Evolutionary conservation across 495 filamentous ascomycete genomes (phyloP).

Genomic region (Trichocladium uniseriatum): DNA sequence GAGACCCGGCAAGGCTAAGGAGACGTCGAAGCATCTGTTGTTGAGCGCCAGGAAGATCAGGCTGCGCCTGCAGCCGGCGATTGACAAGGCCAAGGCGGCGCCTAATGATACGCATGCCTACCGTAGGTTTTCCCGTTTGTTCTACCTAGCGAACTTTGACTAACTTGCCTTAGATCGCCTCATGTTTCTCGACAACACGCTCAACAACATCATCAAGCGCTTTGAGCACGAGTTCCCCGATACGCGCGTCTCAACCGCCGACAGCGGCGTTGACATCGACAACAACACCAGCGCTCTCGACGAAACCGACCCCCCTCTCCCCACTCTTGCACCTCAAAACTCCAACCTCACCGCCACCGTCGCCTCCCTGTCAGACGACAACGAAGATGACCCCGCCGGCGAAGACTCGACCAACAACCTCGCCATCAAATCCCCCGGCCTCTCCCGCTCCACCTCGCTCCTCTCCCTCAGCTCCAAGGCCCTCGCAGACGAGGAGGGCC

Average conservation of each 20-base stretch:
- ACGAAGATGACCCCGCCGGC: slow-evolving; percentile 26
- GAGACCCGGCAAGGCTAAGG: slow-evolving; percentile 58
- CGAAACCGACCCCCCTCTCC: slow-evolving; percentile 9
- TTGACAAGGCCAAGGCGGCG: slow-evolving; percentile 57
- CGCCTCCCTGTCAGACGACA: slow-evolving; percentile 20
- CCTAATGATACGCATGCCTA: slow-evolving; percentile 55
- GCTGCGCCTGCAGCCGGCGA: slow-evolving; percentile 69
- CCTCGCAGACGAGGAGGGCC: slow-evolving; percentile 80
- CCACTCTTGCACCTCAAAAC: background rate
- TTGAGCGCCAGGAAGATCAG: slow-evolving; percentile 81
- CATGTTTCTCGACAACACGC: slow-evolving; percentile 80
- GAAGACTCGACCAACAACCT: too few species aligned
- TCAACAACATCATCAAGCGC: slow-evolving; percentile 82
- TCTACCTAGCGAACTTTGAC: too few species aligned
- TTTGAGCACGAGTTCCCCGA: slow-evolving; percentile 97
- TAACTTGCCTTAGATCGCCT: too few species aligned
- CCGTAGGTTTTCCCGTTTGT: too few species aligned
- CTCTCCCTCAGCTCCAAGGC: slow-evolving; percentile 71
- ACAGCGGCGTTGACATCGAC: slow-evolving; percentile 12
- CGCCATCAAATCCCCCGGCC: slow-evolving; percentile 24
- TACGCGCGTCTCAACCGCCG: slow-evolving; percentile 46
- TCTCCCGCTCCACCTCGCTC: slow-evolving; percentile 65
- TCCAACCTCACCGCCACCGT: background rate
- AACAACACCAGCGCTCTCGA: too few species aligned
- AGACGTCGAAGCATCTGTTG: slow-evolving; percentile 85